Evolutionary conservation across 2,329 filamentous ascomycete species (phyloP), one percentile per base, ranked within the genome.

Genomic region (Aureobasidium leucospermi): DNA sequence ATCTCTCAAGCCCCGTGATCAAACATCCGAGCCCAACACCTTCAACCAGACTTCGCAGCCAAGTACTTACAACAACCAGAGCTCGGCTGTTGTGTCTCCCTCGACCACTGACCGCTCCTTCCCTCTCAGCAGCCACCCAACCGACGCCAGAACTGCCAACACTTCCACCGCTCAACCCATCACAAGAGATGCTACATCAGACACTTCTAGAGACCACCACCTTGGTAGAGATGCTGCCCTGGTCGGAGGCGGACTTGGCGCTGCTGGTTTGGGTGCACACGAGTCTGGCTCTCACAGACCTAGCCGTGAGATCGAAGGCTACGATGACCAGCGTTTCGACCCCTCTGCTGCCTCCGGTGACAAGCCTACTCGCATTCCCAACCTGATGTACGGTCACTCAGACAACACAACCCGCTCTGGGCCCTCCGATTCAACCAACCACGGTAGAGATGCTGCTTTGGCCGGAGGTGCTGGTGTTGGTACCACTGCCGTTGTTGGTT

Each of bases 181-280:
- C 28, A 32, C 51, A 19, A 43, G 39, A 43, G 39, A 55, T 13
- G 6, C 32, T 6, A n/a, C 51, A 15, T 47, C 42, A 13, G 58
- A 36, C 1, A 43, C 23, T n/a, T 28, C 59, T 5, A 29, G 32
- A 6, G 61, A 67, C 19, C 65, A 66, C 45, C 67, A 69, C 41
- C 62, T 66, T 29, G 67, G 66, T 13, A 66, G 67, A 15, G 66
- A 71, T 55, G 66, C 68, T n/a, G 70, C 69, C 9, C 42, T 70
- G 9, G 69, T 56, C 23, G 68, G 65, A n/a, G 69, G 67, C 23
- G 52, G 52, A 36, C 41, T 56, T 23, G 62, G 64, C 4, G 66
- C 65, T 28, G 64, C 65, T 34, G 63, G 62, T 5, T 55, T 59
- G 31, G 56, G 56, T 23, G 47, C 46, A 32, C 46, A 58, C 23